Conservation (phyloP, 2,329 filamentous ascomycete genomes). For the Trematosphaeria pertusa region DNA sequence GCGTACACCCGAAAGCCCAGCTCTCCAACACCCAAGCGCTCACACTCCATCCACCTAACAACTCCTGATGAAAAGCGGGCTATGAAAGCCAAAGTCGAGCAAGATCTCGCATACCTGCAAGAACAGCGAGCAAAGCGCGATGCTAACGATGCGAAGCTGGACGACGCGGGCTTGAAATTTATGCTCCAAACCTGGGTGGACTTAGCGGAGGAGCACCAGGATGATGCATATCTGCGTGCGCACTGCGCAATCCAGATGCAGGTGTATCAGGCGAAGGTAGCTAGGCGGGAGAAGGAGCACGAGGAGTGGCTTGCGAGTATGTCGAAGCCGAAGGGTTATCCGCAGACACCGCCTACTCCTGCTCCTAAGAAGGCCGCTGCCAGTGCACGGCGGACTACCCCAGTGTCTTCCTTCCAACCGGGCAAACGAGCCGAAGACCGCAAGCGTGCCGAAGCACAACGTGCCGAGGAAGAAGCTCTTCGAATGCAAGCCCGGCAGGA, state of each 20-base stretch:
- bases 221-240: constrained; percentile 12
- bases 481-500: constrained; percentile 9
- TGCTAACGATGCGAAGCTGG: constrained; percentile 12
- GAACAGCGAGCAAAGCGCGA: constrained; percentile 17
- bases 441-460: constrained; percentile 10
- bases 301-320: constrained; percentile 18
- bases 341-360: background rate
- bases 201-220: constrained; percentile 17
- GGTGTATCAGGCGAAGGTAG: constrained; percentile 25
- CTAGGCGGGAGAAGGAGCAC: constrained; percentile 13
- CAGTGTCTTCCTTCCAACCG: background rate
- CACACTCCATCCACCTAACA: constrained; percentile 12
- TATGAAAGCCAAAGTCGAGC: constrained; percentile 17
- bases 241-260: constrained; percentile 20
- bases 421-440: background rate
- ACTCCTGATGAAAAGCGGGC: constrained; percentile 19
- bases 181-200: constrained; percentile 21
- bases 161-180: constrained; percentile 12
- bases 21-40: constrained; percentile 3
- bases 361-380: background rate
- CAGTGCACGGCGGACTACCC: background rate
- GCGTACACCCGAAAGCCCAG: background rate
- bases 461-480: background rate
- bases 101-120: constrained; percentile 19
- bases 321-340: constrained; percentile 9